phyloP scores from a whole-genome alignment of 768 basidiomycete genomes.

The Suillus bovinus region DNA sequence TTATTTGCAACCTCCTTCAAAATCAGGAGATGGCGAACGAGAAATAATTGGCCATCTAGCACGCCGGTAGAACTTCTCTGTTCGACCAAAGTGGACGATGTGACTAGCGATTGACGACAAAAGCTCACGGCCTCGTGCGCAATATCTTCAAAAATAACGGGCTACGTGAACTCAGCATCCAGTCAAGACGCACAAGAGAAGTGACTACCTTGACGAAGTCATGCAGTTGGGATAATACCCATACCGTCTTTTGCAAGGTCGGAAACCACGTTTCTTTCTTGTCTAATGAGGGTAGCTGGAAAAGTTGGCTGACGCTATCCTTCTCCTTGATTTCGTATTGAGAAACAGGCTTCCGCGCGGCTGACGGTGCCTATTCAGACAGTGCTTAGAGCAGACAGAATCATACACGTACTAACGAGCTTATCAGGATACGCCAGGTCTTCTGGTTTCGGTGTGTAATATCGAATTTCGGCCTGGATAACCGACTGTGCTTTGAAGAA shows the following conservation, averaged over 20 bases:
- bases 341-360: constrained; percentile 43
- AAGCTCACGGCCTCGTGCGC: constrained; percentile 89
- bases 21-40: constrained; percentile 86
- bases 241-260: constrained; percentile 82
- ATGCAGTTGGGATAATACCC: constrained; percentile 88
- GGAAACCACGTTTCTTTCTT: constrained; percentile 92
- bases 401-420: constrained; percentile 56
- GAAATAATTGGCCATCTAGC: constrained; percentile 82
- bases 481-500: constrained; percentile 96
- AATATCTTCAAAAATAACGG: constrained; percentile 95
- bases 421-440: constrained; percentile 89
- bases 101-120: constrained; percentile 78
- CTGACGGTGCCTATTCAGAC: constrained; percentile 31
- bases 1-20: constrained; percentile 87
- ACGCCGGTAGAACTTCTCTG: constrained; percentile 43
- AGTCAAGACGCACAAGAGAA: neutral
- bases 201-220: constrained; percentile 84
- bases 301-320: constrained; percentile 66
- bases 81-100: constrained; percentile 68
- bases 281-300: constrained; percentile 68
- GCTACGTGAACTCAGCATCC: constrained; percentile 44
- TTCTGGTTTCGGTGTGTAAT: constrained; percentile 73
- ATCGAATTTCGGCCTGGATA: constrained; percentile 84
- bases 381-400: neutral
- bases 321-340: constrained; percentile 61